phyloP scores from a whole-genome alignment of 495 filamentous ascomycete genomes.

The Penicillium canescens region DNA sequence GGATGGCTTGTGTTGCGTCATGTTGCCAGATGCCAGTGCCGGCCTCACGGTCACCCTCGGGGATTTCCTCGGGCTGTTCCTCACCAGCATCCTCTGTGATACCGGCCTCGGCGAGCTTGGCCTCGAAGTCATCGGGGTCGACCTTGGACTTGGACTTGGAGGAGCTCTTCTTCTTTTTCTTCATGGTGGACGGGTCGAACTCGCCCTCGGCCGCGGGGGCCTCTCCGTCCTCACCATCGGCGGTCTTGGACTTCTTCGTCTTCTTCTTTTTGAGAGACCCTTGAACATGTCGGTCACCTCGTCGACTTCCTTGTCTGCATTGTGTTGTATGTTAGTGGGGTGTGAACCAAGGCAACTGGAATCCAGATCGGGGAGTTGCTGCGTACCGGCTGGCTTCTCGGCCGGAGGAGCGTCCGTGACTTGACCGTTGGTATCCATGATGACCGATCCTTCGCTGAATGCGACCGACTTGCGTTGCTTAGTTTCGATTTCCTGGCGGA shows the following conservation, averaged over 20 bases:
- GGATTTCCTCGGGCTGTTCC: slow-evolving; percentile 51
- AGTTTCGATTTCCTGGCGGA: slow-evolving; percentile 32
- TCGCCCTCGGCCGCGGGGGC: slow-evolving; percentile 62
- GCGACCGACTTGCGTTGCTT: slow-evolving; percentile 85
- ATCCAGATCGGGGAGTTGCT: background rate
- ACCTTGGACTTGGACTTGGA: slow-evolving; percentile 50
- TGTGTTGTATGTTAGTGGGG: slow-evolving; percentile 13
- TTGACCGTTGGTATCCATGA: slow-evolving; percentile 82
- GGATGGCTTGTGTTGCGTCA: slow-evolving; percentile 71
- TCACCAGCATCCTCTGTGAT: slow-evolving; percentile 52
- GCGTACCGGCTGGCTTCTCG: slow-evolving; percentile 55
- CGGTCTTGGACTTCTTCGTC: slow-evolving; percentile 62
- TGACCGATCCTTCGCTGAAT: slow-evolving; percentile 79
- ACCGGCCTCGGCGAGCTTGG: slow-evolving; percentile 74
- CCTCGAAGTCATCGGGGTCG: slow-evolving; percentile 76
- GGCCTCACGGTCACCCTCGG: slow-evolving; percentile 77
- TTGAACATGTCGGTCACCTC: slow-evolving; percentile 75
- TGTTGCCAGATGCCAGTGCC: slow-evolving; percentile 95
- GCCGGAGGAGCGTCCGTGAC: slow-evolving; percentile 68
- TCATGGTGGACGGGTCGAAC: slow-evolving; percentile 74
- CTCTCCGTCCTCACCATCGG: slow-evolving; percentile 56
- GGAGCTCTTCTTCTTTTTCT: slow-evolving; percentile 89
- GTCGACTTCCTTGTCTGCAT: slow-evolving; percentile 64
- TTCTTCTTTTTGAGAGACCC: slow-evolving; percentile 88
- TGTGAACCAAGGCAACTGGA: background rate